These are phyloP conservation scores for Acacia acuminata DNA, from an alignment of 306 rosid species.

Conservation along the genomic window DNA sequence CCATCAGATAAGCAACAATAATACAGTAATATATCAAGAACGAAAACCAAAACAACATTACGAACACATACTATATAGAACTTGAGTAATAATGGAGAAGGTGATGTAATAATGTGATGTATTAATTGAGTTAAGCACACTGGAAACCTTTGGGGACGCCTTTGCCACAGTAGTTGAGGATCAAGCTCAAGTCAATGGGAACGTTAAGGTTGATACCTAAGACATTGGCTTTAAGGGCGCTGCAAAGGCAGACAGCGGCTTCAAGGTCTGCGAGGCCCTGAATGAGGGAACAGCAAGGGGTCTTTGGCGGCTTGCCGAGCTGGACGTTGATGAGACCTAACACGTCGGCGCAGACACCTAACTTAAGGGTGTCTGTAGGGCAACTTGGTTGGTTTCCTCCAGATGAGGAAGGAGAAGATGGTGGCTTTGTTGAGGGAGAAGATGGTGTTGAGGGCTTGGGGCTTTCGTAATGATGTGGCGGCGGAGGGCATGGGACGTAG, in stretches of 20 bases:
- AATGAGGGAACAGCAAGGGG: conserved; percentile 67
- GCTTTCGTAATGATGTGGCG: conserved; percentile 35
- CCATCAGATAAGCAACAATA: not conserved
- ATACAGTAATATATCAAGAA: not conserved
- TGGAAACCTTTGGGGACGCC: conserved; percentile 50
- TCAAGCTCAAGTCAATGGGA: conserved; percentile 61
- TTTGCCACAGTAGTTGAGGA: conserved; percentile 73
- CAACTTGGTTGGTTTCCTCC: conserved; percentile 27
- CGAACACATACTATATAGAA: not conserved
- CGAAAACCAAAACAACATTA: conserved; percentile 7
- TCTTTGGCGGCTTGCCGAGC: conserved; percentile 65
- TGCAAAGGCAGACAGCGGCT: conserved; percentile 91
- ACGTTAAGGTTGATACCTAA: conserved; percentile 65
- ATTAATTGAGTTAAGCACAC: conserved; percentile 44
- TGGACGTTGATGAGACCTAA: conserved; percentile 59
- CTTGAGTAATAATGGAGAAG: not conserved
- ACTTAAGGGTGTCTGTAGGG: conserved; percentile 65
- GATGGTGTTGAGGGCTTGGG: conserved; percentile 29
- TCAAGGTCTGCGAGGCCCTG: conserved; percentile 70
- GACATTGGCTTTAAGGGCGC: conserved; percentile 66
- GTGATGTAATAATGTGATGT: not conserved
- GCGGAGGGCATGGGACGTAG: conserved; percentile 62
- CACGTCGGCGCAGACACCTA: conserved; percentile 75
- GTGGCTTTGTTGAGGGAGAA: conserved; percentile 33
- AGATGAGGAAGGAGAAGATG: conserved; percentile 20